Conservation (phyloP, 805 yeast genomes). For the Grigorovia yakushimaensis region DNA sequence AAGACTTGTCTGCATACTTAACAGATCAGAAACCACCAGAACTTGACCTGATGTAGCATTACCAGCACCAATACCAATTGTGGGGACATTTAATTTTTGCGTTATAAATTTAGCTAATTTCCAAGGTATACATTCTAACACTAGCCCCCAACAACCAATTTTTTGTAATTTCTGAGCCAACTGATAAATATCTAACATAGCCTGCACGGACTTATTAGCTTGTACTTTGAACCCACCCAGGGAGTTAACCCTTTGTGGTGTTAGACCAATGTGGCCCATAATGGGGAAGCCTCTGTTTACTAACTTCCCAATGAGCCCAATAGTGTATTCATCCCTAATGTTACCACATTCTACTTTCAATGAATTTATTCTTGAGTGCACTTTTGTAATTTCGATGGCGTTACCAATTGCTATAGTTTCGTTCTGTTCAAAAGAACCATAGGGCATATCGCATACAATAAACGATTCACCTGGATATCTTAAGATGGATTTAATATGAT, state of each 20-base stretch:
- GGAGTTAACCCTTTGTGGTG: conserved; percentile 76
- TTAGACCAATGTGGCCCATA: conserved; percentile 83
- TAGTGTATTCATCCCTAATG: conserved; percentile 34
- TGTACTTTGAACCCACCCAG: conserved; percentile 86
- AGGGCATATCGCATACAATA: conserved; percentile 78
- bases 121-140: conserved; percentile 82
- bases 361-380: conserved; percentile 21
- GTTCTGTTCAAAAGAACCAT: conserved; percentile 70
- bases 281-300: conserved; percentile 74
- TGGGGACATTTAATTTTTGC: conserved; percentile 51
- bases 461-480: conserved; percentile 50
- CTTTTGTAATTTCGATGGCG: conserved; percentile 39
- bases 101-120: conserved; percentile 60
- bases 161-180: conserved; percentile 63
- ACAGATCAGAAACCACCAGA: conserved; percentile 71
- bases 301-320: conserved; percentile 44
- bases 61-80: conserved; percentile 96
- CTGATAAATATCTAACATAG: conserved; percentile 47
- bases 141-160: conserved; percentile 67
- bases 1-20: conserved; percentile 56
- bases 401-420: conserved; percentile 59
- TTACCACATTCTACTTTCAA: conserved; percentile 72
- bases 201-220: conserved; percentile 44
- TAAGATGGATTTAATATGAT: conserved; percentile 64
- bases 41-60: conserved; percentile 79